Evolutionary conservation across 176 grass and related monocot genomes (phyloP), one percentile per base, ranked within the genome.

Genomic region (Metroxylon sagu): DNA sequence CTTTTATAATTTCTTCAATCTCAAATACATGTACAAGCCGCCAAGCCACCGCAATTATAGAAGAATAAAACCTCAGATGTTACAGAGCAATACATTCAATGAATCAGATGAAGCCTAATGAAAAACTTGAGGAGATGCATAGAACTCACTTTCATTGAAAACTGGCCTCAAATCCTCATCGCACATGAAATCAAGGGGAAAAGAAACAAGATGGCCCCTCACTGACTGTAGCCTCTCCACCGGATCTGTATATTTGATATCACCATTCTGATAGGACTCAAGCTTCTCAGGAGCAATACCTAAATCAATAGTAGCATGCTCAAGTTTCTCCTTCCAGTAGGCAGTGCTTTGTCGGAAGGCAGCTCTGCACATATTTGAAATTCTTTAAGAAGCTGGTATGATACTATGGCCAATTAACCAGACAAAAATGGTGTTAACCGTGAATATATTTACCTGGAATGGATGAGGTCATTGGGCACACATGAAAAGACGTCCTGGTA

Each of bases 401-500:
- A 43, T 12, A 12, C 10, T 14, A 43, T 6, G 35, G 35, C 1
- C 35, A 43, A 14, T 43, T 2, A 43, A 14, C 35, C 35, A 43
- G 35, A 43, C 6, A 43, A 43, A 43, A 43, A 43, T 0, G 8
- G 35, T 43, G 35, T 43, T 43, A 14, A 12, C 35, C 12, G 35
- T 43, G 10, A 43, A 12, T 10, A 43, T 43, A 14, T 3, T 12
- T 85, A 98, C 93, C 88, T 98, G 26, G 93, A 88, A 68, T 92
- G 93, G 49, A 85, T 98, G 58, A 89, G 79, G 78, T 92, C 88
- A 50, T 85, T 89, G 35, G 93, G 93, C 28, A 92, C 93, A 57
- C 88, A 98, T 53, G 84, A 85, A 76, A 98, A 98, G 65, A 92
- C 85, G 62, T 92, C 93, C 73, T 98, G 93, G 59, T 92, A 98